phyloP scores from a whole-genome alignment of 371 early-diverging fungal genomes.

The Smittium culicis region DNA sequence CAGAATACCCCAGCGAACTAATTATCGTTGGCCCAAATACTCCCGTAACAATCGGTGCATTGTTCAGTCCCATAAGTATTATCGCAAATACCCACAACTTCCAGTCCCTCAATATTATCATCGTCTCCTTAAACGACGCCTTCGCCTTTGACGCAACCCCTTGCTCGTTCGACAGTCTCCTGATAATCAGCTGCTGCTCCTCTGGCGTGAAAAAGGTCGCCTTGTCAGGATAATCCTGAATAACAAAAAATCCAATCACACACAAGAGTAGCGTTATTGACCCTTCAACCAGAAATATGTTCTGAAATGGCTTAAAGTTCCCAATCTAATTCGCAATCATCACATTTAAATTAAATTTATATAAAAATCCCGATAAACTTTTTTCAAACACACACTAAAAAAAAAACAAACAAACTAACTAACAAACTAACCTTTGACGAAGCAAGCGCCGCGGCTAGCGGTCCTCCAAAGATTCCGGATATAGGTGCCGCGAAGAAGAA shows the following conservation, averaged over 20 bases:
- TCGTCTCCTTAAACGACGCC: neutral
- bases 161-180: neutral
- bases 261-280: neutral
- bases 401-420: no score
- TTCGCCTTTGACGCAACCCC: constrained; percentile 1
- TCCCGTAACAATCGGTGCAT: neutral
- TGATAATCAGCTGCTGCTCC: neutral
- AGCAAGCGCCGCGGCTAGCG: constrained; percentile 31
- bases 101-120: neutral
- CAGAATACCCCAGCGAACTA: neutral
- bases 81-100: neutral
- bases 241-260: neutral
- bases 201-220: neutral
- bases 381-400: no score
- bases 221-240: constrained; percentile 2
- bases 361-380: no score
- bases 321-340: no score
- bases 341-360: no score
- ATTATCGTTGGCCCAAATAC: neutral
- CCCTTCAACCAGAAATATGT: neutral
- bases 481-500: constrained; percentile 33
- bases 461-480: constrained; percentile 36
- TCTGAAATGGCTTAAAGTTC: neutral
- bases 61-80: neutral
- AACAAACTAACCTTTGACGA: constrained; percentile 23